Evolutionary conservation across 106 monocot genomes (phyloP).

Genomic region (Posidonia australis): DNA sequence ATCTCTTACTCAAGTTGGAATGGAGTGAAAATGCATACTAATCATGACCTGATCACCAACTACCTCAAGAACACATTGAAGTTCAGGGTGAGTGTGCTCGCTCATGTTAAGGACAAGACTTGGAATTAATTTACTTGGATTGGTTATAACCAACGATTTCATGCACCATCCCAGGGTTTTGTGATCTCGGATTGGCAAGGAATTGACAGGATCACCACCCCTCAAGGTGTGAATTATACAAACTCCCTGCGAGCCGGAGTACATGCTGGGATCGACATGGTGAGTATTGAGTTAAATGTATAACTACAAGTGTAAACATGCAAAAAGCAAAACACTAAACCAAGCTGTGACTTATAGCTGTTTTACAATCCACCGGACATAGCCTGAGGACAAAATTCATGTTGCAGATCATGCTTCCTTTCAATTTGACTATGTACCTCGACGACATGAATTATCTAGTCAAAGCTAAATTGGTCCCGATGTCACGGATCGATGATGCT

Average conservation of each 20-base stretch:
- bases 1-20: conserved; percentile 18
- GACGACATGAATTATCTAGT: conserved; percentile 27
- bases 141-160: background rate
- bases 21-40: conserved; percentile 18
- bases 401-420: conserved; percentile 49
- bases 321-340: too few species aligned
- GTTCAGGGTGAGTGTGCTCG: background rate
- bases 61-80: conserved; percentile 11
- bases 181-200: conserved; percentile 16
- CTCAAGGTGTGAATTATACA: conserved; percentile 5
- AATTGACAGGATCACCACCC: conserved; percentile 10
- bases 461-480: conserved; percentile 18
- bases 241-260: conserved; percentile 8
- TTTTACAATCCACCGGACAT: too few species aligned
- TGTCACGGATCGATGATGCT: conserved; percentile 55
- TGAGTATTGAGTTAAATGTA: background rate
- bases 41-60: conserved; percentile 10
- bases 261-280: conserved; percentile 14
- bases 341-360: too few species aligned
- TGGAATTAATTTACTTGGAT: background rate
- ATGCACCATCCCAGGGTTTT: conserved; percentile 3
- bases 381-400: too few species aligned
- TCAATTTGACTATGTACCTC: conserved; percentile 12
- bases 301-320: too few species aligned
- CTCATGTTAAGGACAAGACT: too few species aligned